These are phyloP conservation scores for Berkeleyomyces rouxiae DNA, from an alignment of 2,329 filamentous ascomycete species.

Conservation along the genomic window DNA sequence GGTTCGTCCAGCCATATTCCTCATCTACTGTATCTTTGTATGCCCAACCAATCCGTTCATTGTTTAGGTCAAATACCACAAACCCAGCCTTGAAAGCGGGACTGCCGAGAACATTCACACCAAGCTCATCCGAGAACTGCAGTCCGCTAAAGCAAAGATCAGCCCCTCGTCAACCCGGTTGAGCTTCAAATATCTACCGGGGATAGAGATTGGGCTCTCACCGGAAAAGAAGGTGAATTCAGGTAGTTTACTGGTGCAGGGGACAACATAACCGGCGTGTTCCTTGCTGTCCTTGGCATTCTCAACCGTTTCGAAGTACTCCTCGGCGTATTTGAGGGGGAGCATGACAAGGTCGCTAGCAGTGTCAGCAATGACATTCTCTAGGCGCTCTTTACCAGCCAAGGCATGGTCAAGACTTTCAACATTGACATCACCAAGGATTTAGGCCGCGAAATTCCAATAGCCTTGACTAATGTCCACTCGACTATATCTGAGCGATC, in stretches of 20 bases:
- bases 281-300: constrained; percentile 26
- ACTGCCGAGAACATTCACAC: constrained; percentile 45
- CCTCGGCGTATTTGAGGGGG: constrained; percentile 32
- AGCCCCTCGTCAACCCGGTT: constrained; percentile 25
- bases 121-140: constrained; percentile 29
- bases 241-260: constrained; percentile 29
- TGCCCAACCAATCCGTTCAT: constrained; percentile 18
- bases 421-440: constrained; percentile 15
- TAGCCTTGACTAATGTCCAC: constrained; percentile 42
- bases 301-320: constrained; percentile 31
- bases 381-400: background rate
- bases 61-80: constrained; percentile 40
- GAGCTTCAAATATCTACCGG: constrained; percentile 37
- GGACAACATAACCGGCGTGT: constrained; percentile 30
- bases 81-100: constrained; percentile 46
- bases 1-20: no score
- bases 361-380: constrained; percentile 31
- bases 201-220: constrained; percentile 28
- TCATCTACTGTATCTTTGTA: background rate
- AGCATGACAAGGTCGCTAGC: constrained; percentile 49
- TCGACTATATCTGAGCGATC: constrained; percentile 41
- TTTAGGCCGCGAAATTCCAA: constrained; percentile 37
- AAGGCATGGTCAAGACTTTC: background rate
- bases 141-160: constrained; percentile 51
- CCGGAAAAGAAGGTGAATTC: constrained; percentile 37